Base-by-base conservation (phyloP, 2,329 filamentous ascomycete genomes). In the Fusarium newnesense region DNA sequence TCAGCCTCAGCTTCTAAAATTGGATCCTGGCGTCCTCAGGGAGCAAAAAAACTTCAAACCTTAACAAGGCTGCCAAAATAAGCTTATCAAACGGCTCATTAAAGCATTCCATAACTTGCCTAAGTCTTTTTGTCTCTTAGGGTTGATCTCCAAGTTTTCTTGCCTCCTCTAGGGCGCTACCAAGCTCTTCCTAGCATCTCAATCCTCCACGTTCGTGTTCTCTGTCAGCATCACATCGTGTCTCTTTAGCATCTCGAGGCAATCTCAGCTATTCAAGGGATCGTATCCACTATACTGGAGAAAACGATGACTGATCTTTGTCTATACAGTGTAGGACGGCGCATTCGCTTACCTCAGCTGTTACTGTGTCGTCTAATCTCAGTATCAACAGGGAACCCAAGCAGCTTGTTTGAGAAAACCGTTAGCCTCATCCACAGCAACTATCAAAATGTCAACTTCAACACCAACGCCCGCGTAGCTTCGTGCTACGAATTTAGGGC, bases 301-400 rank as follows among this genome's bases (percentile, higher is more conserved):
- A 44, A 60, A 36, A 15, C 28, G 9, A 39, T 24, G 42, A 40
- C 57, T 67, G 47, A 46, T 19, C 43, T 52, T 43, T 59, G 15
- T 42, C 40, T 68, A 62, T 65, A 60, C 67, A 57, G 47, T 60
- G 60, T 30, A 40, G 21, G 32, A 28, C 24, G n/a, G 19, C 24
- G 58, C 30, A 40, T 18, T 67, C 54, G 52, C 53, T 60, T 68
- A 73, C 72, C 67, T 71, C 57, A 73, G 66, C 68, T 70, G 60
- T 46, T 40, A 67, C 52, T 32, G 50, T 64, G 66, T 65, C 28
- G 50, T 70, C 49, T 54, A 67, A 62, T 62, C 62, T 64, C 53
- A 43, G 57, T 42, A 53, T 65, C 63, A 62, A 24, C 75, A 76
- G 63, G 75, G 72, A 74, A 70, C 54, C 75, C 67, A 73, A 61